A percentile compares a stretch with the other conserved stretches of the same genome.
Conservation (phyloP, 192 early-diverging fungal species). For the Backusella psychrophila region DNA sequence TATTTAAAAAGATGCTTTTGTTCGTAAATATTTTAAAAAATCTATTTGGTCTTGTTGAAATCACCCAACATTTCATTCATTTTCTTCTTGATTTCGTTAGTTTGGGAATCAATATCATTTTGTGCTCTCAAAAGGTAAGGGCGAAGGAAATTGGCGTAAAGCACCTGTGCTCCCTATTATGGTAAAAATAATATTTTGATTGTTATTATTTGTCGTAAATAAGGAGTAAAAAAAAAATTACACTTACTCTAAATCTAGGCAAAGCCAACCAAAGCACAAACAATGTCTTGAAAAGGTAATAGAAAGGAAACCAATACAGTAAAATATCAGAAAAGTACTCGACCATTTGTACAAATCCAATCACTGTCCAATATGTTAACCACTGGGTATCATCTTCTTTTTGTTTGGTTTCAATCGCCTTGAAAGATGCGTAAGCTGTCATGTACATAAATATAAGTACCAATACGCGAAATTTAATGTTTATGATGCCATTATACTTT, state of each 20-base stretch:
- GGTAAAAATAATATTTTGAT: constrained; percentile 3
- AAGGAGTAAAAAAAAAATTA: neutral
- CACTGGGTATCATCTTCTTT: constrained; percentile 86
- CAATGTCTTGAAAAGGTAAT: constrained; percentile 89
- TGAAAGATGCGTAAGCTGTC: constrained; percentile 85
- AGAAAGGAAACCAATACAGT: constrained; percentile 95
- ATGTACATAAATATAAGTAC: neutral
- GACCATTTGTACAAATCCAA: constrained; percentile 81
- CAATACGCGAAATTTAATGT: neutral
- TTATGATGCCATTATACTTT: neutral
- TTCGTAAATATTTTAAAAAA: neutral
- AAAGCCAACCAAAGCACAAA: constrained; percentile 84
- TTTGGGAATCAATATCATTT: constrained; percentile 37
- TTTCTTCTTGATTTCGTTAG: constrained; percentile 8
- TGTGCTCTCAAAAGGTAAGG: constrained; percentile 65
- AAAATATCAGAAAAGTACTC: constrained; percentile 92
- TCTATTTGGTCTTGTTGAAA: neutral
- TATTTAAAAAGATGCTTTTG: neutral
- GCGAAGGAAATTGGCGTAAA: constrained; percentile 75
- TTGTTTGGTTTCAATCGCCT: constrained; percentile 81
- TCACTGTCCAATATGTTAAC: constrained; percentile 94
- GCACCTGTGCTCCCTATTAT: constrained; percentile 69
- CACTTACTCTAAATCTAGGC: constrained; percentile 60
- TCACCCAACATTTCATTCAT: constrained; percentile 1
- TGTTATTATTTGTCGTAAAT: neutral